Evolutionary conservation across 768 basidiomycete species (phyloP).

Genomic region (Lactarius psammicola): DNA sequence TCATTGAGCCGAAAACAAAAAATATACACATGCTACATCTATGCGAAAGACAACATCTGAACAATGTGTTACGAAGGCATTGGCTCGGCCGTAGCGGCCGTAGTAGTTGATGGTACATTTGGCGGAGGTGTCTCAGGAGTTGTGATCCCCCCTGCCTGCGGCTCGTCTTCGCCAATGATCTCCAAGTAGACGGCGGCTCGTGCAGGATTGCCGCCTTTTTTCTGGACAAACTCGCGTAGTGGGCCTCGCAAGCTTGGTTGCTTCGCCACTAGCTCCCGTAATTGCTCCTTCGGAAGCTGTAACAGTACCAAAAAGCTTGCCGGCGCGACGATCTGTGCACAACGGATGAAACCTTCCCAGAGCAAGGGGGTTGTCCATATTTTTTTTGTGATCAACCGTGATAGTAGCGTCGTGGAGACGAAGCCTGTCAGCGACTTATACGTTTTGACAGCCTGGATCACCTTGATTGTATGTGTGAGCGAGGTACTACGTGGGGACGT

Average conservation of each 20-base stretch:
- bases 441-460: conserved; percentile 95
- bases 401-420: conserved; percentile 91
- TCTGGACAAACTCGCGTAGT: conserved; percentile 81
- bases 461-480: conserved; percentile 45
- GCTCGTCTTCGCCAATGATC: conserved; percentile 69
- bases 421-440: conserved; percentile 93
- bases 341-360: conserved; percentile 97
- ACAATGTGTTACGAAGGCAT: conserved; percentile 17
- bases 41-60: conserved; percentile 15
- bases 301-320: conserved; percentile 89
- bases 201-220: conserved; percentile 80
- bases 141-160: conserved; percentile 3
- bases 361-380: conserved; percentile 93
- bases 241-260: conserved; percentile 87
- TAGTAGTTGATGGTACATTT: conserved; percentile 11
- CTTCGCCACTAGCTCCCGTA: conserved; percentile 89
- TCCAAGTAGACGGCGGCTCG: conserved; percentile 81
- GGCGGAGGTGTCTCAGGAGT: conserved; percentile 20
- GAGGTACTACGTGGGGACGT: conserved; percentile 19
- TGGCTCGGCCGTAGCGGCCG: conserved; percentile 16
- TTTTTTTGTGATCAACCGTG: conserved; percentile 94
- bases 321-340: conserved; percentile 88
- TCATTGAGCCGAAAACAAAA: neutral
- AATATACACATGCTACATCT: conserved; percentile 24
- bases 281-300: conserved; percentile 91